These are phyloP conservation scores for Sporothrix luriei DNA, from an alignment of 2,329 filamentous ascomycete genomes.

Conservation along the genomic window DNA sequence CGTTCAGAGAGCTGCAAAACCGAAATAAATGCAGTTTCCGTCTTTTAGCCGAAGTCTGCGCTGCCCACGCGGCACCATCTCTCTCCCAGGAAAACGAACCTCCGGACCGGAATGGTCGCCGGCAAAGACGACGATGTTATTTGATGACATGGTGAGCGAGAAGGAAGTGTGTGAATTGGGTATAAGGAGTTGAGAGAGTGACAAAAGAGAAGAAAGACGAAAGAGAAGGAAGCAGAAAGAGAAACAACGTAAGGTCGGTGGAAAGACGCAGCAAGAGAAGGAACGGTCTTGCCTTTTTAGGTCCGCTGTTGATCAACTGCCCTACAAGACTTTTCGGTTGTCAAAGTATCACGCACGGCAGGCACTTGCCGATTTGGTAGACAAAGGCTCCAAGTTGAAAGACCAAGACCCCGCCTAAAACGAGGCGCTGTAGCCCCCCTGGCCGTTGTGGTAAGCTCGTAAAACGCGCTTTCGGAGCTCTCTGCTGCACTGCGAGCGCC, in stretches of 20 bases:
- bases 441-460: not conserved
- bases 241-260: not conserved
- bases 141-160: slow-evolving; percentile 61
- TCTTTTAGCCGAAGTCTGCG: not conserved
- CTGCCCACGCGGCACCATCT: slow-evolving; percentile 1
- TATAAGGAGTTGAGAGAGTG: not conserved
- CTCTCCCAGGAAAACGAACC: slow-evolving; percentile 52
- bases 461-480: slow-evolving; percentile 2
- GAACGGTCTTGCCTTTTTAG: slow-evolving; percentile 13
- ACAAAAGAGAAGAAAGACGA: not conserved
- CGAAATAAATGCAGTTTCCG: not conserved
- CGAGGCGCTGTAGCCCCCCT: not conserved
- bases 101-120: slow-evolving; percentile 87
- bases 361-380: not conserved
- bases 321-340: slow-evolving; percentile 14
- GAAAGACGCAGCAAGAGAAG: slow-evolving; percentile 17
- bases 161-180: not conserved
- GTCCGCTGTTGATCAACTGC: not conserved
- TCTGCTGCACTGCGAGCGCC: slow-evolving; percentile 9
- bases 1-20: not conserved
- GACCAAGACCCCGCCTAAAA: slow-evolving; percentile 23
- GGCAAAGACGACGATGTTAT: slow-evolving; percentile 78
- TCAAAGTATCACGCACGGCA: not conserved
- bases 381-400: not conserved
- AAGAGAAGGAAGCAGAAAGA: not conserved